Evolutionary conservation across 2,329 filamentous ascomycete species (phyloP), one percentile per base, ranked within the genome.

Genomic region (Xylaria digitata): DNA sequence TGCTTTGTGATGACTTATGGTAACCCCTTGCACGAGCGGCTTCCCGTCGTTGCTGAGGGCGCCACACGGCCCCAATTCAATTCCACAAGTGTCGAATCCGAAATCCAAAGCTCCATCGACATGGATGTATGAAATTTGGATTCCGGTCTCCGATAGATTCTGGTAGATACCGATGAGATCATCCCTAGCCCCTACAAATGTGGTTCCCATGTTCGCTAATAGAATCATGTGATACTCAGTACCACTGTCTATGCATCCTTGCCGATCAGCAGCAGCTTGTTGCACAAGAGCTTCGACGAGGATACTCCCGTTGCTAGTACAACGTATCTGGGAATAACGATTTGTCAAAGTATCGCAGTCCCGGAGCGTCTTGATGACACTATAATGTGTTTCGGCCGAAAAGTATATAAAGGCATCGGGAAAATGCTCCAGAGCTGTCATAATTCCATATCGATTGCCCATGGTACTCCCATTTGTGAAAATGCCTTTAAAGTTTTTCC

Each of bases 1-100:
- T 15, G 67, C 67, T 30, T 70, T 70, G 32, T 70, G 65, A 48
- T 70, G 67, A 53, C 66, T 69, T 1, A 66, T n/a, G 26, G 63
- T 66, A 15, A 69, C 48, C 2, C 66, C 63, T 34, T 69, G 66
- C 13, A 69, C 66, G 1, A 59, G 11, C 17, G 59, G 63, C 40
- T 15, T 40, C 1, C 63, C 52, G 23, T 66, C 49, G 17, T 21
- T 26, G 6, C 17, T 40, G 11, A 37, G 30, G 11, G 13, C 34
- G 6, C 52, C 46, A n/a, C 40, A 50, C 34, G 62, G 58, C 17
- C 66, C 62, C 23, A 68, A 43, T n/a, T 45, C 30, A 19, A 68
- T 49, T 17, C 57, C 62, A 50, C 63, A 57, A 21, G 40, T 49
- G 1, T 61, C 55, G 19, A 61, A 67, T 23, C 61, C 65, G 23